phyloP scores from a whole-genome alignment of 2,329 filamentous ascomycete genomes.

The Lachnellula arida region DNA sequence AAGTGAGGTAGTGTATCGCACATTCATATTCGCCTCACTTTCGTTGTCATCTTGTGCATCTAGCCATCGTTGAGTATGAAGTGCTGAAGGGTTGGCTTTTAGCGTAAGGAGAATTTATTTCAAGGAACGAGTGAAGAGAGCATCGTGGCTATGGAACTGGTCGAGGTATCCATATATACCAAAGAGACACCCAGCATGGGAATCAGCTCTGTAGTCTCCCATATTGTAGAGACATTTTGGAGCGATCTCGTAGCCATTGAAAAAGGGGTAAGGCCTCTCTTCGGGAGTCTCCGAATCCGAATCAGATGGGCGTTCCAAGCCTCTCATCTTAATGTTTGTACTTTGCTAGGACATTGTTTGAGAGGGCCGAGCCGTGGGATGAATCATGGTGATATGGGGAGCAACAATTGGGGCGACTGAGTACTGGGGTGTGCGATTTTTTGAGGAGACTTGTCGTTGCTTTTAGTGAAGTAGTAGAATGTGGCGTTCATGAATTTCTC shows the following conservation, averaged over 20 bases:
- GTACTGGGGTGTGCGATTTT: too few species aligned
- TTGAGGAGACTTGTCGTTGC: too few species aligned
- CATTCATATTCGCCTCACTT: slow-evolving; percentile 50
- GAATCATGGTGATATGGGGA: too few species aligned
- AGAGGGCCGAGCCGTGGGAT: too few species aligned
- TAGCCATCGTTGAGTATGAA: slow-evolving; percentile 27
- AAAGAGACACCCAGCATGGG: slow-evolving; percentile 49
- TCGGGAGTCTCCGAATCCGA: slow-evolving; percentile 43
- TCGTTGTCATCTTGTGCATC: slow-evolving; percentile 36
- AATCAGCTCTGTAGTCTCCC: slow-evolving; percentile 40
- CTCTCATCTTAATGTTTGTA: slow-evolving; percentile 13
- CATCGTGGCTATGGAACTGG: slow-evolving; percentile 19
- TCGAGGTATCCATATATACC: slow-evolving; percentile 51
- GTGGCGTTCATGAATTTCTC: too few species aligned
- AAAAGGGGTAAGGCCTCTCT: slow-evolving; percentile 39
- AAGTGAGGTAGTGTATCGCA: slow-evolving; percentile 47
- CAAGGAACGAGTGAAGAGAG: slow-evolving; percentile 18
- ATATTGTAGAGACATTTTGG: slow-evolving; percentile 33
- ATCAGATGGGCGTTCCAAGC: too few species aligned
- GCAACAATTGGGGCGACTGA: too few species aligned
- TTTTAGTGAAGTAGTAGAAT: too few species aligned
- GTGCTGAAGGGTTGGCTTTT: slow-evolving; percentile 16
- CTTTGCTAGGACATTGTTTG: slow-evolving; percentile 37
- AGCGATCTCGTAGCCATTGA: slow-evolving; percentile 29
- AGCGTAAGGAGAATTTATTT: slow-evolving; percentile 19